phyloP scores from a whole-genome alignment of 768 basidiomycete species.

The Leccinellum albellum region DNA sequence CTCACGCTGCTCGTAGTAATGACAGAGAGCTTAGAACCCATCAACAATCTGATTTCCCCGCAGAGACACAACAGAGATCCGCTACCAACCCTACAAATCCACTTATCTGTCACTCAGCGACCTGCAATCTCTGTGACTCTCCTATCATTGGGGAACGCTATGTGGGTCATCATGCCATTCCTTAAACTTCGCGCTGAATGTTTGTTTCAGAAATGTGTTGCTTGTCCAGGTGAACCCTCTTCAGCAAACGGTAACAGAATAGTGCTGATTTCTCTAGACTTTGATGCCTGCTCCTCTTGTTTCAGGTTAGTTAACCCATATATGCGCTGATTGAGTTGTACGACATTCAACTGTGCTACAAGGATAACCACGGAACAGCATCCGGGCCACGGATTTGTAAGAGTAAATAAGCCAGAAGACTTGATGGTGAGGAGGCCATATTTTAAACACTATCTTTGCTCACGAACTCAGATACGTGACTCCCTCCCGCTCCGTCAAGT shows the following conservation, averaged over 20 bases:
- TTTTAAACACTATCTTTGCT: background rate
- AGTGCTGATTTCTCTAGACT: slow-evolving; percentile 43
- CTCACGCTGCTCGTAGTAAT: slow-evolving; percentile 51
- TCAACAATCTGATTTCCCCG: background rate
- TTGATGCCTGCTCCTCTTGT: slow-evolving; percentile 70
- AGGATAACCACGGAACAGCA: slow-evolving; percentile 73
- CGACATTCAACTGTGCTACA: background rate
- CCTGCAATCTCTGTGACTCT: slow-evolving; percentile 76
- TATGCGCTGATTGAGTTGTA: background rate
- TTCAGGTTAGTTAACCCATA: slow-evolving; percentile 45
- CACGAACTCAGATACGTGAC: slow-evolving; percentile 28
- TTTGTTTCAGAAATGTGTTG: slow-evolving; percentile 64
- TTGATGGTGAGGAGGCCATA: slow-evolving; percentile 48
- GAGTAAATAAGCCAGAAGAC: slow-evolving; percentile 49
- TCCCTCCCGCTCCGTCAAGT: slow-evolving; percentile 12
- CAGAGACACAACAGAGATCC: background rate
- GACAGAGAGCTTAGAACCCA: slow-evolving; percentile 28
- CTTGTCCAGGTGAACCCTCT: slow-evolving; percentile 49
- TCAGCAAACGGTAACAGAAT: background rate
- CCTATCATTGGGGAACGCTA: slow-evolving; percentile 67
- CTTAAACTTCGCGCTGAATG: slow-evolving; percentile 1
- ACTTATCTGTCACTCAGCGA: slow-evolving; percentile 55
- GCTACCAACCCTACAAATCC: background rate
- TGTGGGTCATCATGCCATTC: slow-evolving; percentile 41
- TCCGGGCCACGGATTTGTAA: slow-evolving; percentile 71